Conservation (phyloP, 208 protist genomes). For the Crithidia thermophila region DNA sequence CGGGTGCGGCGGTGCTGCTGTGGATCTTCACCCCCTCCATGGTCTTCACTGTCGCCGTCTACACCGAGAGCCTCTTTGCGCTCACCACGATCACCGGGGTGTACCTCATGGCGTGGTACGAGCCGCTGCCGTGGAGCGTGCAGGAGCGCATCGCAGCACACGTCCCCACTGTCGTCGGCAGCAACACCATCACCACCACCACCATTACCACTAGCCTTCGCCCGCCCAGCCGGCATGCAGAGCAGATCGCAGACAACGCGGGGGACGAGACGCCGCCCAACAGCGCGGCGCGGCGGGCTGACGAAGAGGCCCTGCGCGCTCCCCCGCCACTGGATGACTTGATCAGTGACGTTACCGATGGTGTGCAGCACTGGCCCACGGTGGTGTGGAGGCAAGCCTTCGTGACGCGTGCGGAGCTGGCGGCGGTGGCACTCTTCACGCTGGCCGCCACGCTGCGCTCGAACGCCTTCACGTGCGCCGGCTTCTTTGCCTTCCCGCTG, state of each 20-base stretch:
- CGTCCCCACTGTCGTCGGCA: background rate
- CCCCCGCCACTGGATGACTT: background rate
- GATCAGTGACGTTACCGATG: background rate
- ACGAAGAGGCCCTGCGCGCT: constrained; percentile 7
- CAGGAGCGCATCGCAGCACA: constrained; percentile 15
- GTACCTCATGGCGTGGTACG: constrained; percentile 48
- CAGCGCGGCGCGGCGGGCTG: background rate
- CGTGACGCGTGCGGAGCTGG: constrained; percentile 15
- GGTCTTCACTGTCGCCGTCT: constrained; percentile 76
- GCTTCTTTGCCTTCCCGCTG: constrained; percentile 69
- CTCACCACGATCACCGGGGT: constrained; percentile 60
- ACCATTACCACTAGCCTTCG: no score
- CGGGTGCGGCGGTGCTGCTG: constrained; percentile 54
- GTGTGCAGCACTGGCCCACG: background rate
- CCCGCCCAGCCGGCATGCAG: background rate
- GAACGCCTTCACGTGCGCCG: constrained; percentile 60
- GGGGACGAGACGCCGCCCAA: background rate
- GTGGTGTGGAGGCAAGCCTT: constrained; percentile 28
- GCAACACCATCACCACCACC: background rate
- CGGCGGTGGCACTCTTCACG: constrained; percentile 53
- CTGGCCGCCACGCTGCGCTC: constrained; percentile 57
- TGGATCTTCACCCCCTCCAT: constrained; percentile 67
- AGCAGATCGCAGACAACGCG: background rate
- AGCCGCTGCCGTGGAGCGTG: constrained; percentile 24
- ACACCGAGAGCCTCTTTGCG: constrained; percentile 80